Conservation (phyloP, 75 land plant species). For the Cunninghamia lanceolata region DNA sequence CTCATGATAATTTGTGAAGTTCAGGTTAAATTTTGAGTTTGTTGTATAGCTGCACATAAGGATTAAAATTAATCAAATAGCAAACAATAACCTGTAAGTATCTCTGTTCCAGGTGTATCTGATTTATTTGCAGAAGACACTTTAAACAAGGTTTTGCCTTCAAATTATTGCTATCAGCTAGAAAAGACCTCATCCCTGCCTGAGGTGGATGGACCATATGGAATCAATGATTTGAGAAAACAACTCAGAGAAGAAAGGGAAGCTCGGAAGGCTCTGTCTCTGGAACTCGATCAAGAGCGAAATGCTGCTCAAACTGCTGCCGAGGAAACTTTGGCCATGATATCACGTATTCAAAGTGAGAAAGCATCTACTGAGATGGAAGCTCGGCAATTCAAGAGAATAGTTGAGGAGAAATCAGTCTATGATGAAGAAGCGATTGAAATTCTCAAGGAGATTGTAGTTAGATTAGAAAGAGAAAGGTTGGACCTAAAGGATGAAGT, state of each 20-base stretch:
- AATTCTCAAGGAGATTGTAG: conserved; percentile 64
- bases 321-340: conserved; percentile 98
- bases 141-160: neutral
- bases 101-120: neutral
- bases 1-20: neutral
- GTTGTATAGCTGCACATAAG: neutral
- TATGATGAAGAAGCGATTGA: conserved; percentile 88
- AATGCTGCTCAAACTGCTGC: conserved; percentile 81
- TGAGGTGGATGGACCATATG: conserved; percentile 3
- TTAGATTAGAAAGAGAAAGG: conserved; percentile 68
- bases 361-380: conserved; percentile 88
- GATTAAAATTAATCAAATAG: neutral
- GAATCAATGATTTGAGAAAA: conserved; percentile 33
- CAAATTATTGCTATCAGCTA: neutral
- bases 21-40: neutral
- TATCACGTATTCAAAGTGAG: conserved; percentile 77
- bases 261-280: conserved; percentile 41
- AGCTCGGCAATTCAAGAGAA: conserved; percentile 73
- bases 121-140: neutral
- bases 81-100: neutral
- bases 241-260: conserved; percentile 47
- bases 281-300: conserved; percentile 85
- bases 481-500: conserved; percentile 64
- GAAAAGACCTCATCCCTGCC: neutral
- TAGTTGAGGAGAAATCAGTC: conserved; percentile 71